Conservation (phyloP, 2,329 filamentous ascomycete genomes). For the Aureobasidium melanogenum region DNA sequence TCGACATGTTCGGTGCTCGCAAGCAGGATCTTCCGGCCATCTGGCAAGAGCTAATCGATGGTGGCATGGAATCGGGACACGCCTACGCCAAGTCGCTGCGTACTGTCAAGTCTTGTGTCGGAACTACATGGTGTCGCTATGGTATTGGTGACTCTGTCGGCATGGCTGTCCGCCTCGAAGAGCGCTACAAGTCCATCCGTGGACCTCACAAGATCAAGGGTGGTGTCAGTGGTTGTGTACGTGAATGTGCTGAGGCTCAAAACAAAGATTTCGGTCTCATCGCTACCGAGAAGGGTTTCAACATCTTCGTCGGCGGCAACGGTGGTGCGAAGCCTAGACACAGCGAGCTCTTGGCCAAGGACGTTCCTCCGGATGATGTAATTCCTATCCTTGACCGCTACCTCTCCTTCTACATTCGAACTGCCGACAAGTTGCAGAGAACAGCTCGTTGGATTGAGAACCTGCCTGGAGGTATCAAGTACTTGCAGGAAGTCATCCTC, state of each 20-base stretch:
- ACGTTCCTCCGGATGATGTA: slow-evolving; percentile 74
- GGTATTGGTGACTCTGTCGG: slow-evolving; percentile 86
- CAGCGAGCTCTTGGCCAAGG: slow-evolving; percentile 73
- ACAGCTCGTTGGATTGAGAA: slow-evolving; percentile 83
- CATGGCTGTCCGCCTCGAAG: slow-evolving; percentile 78
- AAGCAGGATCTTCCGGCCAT: slow-evolving; percentile 79
- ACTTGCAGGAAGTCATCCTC: slow-evolving; percentile 72
- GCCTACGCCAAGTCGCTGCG: slow-evolving; percentile 83
- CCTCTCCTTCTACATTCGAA: slow-evolving; percentile 88
- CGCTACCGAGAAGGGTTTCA: slow-evolving; percentile 86
- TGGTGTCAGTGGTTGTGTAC: slow-evolving; percentile 82
- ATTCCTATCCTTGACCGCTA: slow-evolving; percentile 80
- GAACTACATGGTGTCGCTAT: slow-evolving; percentile 83
- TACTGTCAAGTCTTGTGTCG: slow-evolving; percentile 87
- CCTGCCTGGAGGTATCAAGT: slow-evolving; percentile 73
- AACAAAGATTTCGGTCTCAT: slow-evolving; percentile 92
- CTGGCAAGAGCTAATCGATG: slow-evolving; percentile 71
- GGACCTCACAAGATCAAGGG: slow-evolving; percentile 86
- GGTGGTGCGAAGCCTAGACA: slow-evolving; percentile 79
- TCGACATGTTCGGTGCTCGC: slow-evolving; percentile 85
- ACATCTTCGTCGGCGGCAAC: slow-evolving; percentile 84
- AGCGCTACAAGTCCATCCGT: slow-evolving; percentile 87
- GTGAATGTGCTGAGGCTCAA: slow-evolving; percentile 86
- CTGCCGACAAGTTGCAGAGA: slow-evolving; percentile 80
- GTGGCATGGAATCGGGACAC: slow-evolving; percentile 83